phyloP scores from a whole-genome alignment of 352 stramenopile species.

The Aphanomyces invadans region DNA sequence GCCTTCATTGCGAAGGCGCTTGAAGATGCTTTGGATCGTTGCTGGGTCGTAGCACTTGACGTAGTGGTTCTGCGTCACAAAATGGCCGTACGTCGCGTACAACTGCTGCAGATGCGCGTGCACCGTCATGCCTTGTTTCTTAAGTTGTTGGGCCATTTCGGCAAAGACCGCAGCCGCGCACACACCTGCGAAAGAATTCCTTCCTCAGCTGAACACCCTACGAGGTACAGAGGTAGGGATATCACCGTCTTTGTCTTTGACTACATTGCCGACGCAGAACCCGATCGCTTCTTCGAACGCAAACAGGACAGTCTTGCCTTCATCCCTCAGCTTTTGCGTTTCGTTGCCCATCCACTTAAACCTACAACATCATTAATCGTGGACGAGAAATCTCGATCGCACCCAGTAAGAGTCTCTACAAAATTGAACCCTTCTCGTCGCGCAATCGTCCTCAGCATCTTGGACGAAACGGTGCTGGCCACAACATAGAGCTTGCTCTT shows the following conservation, averaged over 20 bases:
- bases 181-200: slow-evolving; percentile 38
- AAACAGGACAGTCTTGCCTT: slow-evolving; percentile 92
- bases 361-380: neutral
- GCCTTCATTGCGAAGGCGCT: slow-evolving; percentile 84
- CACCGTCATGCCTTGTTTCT: slow-evolving; percentile 53
- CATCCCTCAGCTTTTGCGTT: slow-evolving; percentile 56
- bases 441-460: slow-evolving; percentile 92
- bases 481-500: slow-evolving; percentile 83
- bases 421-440: slow-evolving; percentile 90
- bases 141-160: slow-evolving; percentile 74
- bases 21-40: slow-evolving; percentile 86
- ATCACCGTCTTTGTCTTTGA: slow-evolving; percentile 97
- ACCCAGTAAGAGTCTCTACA: slow-evolving; percentile 95
- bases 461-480: slow-evolving; percentile 94
- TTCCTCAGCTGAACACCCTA: too few relatives aligned
- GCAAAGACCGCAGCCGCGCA: slow-evolving; percentile 85
- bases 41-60: slow-evolving; percentile 90
- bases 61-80: slow-evolving; percentile 97
- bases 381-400: neutral
- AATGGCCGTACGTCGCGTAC: slow-evolving; percentile 94
- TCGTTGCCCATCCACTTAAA: slow-evolving; percentile 99
- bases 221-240: too few relatives aligned
- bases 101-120: slow-evolving; percentile 75
- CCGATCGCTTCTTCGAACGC: slow-evolving; percentile 98
- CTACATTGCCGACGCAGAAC: slow-evolving; percentile 94